phyloP scores from a whole-genome alignment of 2,329 filamentous ascomycete genomes.

The Ceratocystis variospora region DNA sequence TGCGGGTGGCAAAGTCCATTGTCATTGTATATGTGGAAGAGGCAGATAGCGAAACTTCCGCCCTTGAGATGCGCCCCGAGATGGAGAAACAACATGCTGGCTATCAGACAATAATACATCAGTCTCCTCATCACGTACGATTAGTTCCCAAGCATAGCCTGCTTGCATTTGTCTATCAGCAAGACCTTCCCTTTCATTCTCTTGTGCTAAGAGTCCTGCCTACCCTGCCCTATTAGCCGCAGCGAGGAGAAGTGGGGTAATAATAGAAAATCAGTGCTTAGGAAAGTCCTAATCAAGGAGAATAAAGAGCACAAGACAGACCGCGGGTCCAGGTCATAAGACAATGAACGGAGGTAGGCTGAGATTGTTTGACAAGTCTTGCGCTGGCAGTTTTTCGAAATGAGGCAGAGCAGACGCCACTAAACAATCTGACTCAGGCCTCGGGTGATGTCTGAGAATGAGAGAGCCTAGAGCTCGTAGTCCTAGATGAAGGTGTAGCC shows the following conservation, averaged over 20 bases:
- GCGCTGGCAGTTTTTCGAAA: conserved; percentile 4
- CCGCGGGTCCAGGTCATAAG: not conserved
- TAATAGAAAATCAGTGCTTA: not conserved
- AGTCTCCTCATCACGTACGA: no score
- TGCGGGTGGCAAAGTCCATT: not conserved
- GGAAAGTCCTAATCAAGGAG: not conserved
- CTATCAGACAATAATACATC: no score
- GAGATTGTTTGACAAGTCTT: conserved; percentile 1
- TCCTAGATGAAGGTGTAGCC: not conserved
- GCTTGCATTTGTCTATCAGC: no score
- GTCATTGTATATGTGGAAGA: not conserved
- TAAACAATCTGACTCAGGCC: not conserved
- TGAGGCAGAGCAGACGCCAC: not conserved
- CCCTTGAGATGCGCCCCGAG: no score
- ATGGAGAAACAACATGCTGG: no score
- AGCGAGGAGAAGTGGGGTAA: not conserved
- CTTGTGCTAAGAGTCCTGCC: not conserved
- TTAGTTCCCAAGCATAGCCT: no score
- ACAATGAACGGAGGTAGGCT: not conserved
- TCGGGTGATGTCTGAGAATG: not conserved
- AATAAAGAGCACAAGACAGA: not conserved
- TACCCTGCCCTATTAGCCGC: not conserved
- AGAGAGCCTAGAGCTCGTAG: not conserved
- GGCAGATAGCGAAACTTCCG: no score
- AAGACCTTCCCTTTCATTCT: no score